Percentiles rank a stretch among this genome's conserved stretches.
phyloP scores from a whole-genome alignment of 345 rosid species.

The Gossypium rotundifolium region DNA sequence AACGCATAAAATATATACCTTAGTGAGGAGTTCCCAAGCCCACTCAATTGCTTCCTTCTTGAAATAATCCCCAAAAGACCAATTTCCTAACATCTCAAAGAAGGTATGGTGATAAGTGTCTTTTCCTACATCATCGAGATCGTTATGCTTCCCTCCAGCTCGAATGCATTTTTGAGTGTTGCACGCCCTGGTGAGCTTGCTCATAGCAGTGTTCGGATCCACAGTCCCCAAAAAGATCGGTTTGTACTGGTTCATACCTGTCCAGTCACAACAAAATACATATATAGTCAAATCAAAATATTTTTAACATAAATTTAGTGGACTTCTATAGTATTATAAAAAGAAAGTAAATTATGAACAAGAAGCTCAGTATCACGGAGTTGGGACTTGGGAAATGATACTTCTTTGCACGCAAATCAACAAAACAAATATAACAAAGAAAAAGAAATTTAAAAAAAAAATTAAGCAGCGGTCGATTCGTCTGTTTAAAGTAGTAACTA shows the following conservation, averaged over 20 bases:
- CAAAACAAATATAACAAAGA: background rate
- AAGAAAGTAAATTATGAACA: background rate
- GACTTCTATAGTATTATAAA: background rate
- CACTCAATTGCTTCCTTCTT: slow-evolving; percentile 91
- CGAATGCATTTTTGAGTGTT: slow-evolving; percentile 98
- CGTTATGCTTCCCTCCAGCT: slow-evolving; percentile 98
- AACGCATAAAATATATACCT: slow-evolving; percentile 34
- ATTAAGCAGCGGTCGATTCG: background rate
- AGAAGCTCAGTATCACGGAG: background rate
- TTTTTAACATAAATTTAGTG: background rate
- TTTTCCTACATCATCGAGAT: slow-evolving; percentile 95
- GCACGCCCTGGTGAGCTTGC: slow-evolving; percentile 73
- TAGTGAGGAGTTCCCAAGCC: slow-evolving; percentile 96
- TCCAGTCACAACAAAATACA: background rate
- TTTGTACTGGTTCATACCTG: slow-evolving; percentile 97
- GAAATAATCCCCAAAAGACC: slow-evolving; percentile 98
- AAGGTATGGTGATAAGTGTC: slow-evolving; percentile 99
- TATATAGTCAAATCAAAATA: background rate
- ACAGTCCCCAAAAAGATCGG: slow-evolving; percentile 89
- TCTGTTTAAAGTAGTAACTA: background rate
- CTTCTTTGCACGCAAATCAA: background rate
- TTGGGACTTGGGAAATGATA: background rate
- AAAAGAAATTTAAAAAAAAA: too few species aligned
- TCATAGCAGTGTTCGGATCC: slow-evolving; percentile 75
- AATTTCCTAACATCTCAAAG: slow-evolving; percentile 99